phyloP scores from a whole-genome alignment of 257 asterid species.

The Petunia axillaris region DNA sequence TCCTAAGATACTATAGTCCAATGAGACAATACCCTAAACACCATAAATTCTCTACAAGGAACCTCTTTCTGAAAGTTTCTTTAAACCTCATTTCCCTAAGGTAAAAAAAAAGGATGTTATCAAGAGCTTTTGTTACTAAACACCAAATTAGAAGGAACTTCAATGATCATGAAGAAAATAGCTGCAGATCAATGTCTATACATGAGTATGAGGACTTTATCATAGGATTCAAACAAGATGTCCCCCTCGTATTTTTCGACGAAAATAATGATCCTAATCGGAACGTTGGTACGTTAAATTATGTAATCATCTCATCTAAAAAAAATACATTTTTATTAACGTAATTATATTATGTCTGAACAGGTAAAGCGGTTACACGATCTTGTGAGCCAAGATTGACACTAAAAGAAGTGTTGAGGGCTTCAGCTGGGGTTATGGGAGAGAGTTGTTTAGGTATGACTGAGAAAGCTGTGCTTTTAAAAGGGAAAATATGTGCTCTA shows the following conservation, averaged over 20 bases:
- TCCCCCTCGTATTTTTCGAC: constrained; percentile 38
- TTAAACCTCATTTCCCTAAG: not conserved
- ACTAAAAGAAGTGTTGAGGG: constrained; percentile 54
- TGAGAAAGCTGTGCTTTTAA: constrained; percentile 54
- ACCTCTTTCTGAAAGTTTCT: constrained; percentile 7
- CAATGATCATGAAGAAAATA: constrained; percentile 35
- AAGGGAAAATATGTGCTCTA: constrained; percentile 49
- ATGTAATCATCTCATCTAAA: not conserved
- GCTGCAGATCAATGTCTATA: constrained; percentile 45
- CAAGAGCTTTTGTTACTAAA: constrained; percentile 48
- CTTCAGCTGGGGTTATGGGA: constrained; percentile 59
- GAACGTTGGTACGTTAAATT: not conserved
- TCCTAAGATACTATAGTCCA: not conserved
- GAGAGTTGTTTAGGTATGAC: constrained; percentile 58
- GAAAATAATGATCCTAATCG: constrained; percentile 14
- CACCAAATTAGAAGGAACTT: constrained; percentile 37
- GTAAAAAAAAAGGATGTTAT: constrained; percentile 35
- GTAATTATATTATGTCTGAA: not conserved
- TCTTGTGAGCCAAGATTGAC: constrained; percentile 36
- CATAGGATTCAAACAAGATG: constrained; percentile 51
- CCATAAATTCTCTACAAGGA: not conserved
- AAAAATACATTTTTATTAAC: not conserved
- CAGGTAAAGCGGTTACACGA: not conserved
- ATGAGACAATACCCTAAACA: not conserved
- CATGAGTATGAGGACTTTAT: constrained; percentile 51